phyloP scores from a whole-genome alignment of 305 asterid species.

The Rubia tinctorum region DNA sequence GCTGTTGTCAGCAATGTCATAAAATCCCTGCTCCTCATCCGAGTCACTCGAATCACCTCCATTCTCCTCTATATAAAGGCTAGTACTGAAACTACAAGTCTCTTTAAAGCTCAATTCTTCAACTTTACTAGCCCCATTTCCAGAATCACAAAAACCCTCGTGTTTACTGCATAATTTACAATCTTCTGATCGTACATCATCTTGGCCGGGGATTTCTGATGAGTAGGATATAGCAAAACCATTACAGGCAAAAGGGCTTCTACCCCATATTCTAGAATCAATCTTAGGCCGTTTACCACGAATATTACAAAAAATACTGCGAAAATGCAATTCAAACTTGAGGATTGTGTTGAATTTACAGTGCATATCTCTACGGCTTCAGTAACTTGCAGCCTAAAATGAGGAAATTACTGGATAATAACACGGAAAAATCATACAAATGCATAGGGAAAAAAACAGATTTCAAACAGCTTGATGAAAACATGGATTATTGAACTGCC shows the following conservation, averaged over 20 bases:
- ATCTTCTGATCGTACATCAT: constrained; percentile 11
- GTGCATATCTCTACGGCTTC: constrained; percentile 6
- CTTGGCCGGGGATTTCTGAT: constrained; percentile 11
- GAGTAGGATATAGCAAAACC: constrained; percentile 25
- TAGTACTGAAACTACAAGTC: constrained; percentile 27
- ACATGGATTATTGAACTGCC: background rate
- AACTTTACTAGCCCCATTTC: constrained; percentile 23
- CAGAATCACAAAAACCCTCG: constrained; percentile 20
- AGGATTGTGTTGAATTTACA: background rate
- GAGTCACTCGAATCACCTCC: constrained; percentile 30
- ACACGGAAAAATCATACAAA: background rate
- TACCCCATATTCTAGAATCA: constrained; percentile 10
- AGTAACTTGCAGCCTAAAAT: background rate
- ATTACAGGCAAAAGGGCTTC: constrained; percentile 15
- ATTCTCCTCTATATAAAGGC: constrained; percentile 24
- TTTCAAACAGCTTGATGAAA: background rate
- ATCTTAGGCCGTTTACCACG: constrained; percentile 6
- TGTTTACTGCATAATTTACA: constrained; percentile 18
- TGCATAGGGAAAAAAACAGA: background rate
- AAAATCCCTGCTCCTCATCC: constrained; percentile 38
- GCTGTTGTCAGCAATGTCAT: constrained; percentile 27
- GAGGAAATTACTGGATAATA: background rate
- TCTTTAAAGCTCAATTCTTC: constrained; percentile 30
- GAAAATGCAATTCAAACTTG: constrained; percentile 16
- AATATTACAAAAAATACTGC: background rate